phyloP scores from a whole-genome alignment of 2,329 filamentous ascomycete species.

The Fusarium albidum region DNA sequence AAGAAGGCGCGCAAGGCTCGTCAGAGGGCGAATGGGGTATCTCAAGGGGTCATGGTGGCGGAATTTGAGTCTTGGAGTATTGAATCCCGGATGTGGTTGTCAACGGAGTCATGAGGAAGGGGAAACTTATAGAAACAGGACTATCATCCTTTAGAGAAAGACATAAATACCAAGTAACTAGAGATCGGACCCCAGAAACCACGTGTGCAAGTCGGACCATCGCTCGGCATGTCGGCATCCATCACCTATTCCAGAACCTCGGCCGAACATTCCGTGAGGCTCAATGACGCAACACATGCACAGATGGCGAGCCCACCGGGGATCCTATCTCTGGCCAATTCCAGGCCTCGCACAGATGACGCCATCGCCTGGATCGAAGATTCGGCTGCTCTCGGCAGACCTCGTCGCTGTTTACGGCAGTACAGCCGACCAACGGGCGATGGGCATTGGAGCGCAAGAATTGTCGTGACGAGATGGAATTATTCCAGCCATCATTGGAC shows the following conservation, averaged over 20 bases:
- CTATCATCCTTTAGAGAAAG: no score
- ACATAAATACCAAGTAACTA: no score
- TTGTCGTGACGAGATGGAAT: not conserved
- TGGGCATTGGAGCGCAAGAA: not conserved
- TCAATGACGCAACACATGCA: conserved; percentile 6
- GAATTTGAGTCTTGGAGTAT: no score
- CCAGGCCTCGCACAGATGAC: not conserved
- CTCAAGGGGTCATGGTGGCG: no score
- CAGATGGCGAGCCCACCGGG: conserved; percentile 2
- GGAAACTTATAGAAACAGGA: no score
- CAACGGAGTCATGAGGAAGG: no score
- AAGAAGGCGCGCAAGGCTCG: no score
- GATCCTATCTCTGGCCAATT: not conserved
- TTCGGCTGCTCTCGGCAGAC: not conserved
- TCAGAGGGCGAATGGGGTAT: no score
- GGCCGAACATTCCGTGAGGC: not conserved
- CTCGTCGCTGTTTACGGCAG: not conserved
- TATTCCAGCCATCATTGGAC: conserved; percentile 3
- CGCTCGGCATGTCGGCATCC: not conserved
- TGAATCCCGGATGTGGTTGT: no score
- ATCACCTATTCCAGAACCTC: not conserved
- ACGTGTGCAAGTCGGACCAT: not conserved
- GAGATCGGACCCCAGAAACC: no score
- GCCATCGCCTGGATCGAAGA: not conserved
- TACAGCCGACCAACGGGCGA: not conserved